Base-by-base conservation (phyloP, 192 early-diverging fungal species). In the Cetraspora pellucida region DNA sequence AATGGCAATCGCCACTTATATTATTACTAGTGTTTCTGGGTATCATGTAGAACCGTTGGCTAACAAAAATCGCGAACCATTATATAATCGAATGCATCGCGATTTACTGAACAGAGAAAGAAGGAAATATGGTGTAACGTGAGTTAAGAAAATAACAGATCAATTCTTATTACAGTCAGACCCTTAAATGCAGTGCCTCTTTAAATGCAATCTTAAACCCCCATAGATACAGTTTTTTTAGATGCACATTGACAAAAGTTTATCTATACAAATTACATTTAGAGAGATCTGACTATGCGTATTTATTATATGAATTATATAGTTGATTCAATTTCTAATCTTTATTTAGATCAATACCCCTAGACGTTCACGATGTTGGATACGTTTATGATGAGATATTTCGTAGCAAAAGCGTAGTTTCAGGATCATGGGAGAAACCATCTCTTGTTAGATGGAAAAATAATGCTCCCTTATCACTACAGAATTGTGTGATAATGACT, bases 361-460 rank as follows among this genome's bases (percentile, higher is more conserved):
- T 96, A 19, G 90, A 89, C 63, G 78, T 81, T 43, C 83, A 87
- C 31, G 96, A 98, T 79, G 85, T 93, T 17, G 94, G 89, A 2
- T 97, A 95, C 79, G 87, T 95, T 44, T 86, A 96, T 52, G 97
- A 98, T 75, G 95, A 97, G 79, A 90, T 96, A 57, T 98, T 94
- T 90, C 85, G 88, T 31, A 93, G 94, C 14, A 87, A 90, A 67
- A 93, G 92, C 75, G 91, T 89, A 1, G 43, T 97, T 9, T 94
- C 95, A 1, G 90, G 92, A 8, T 80, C 89, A 2, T 87, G 82
- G 37, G 92, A 95, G 55, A 93, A 92, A 76, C 82, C 93, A 9
- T 83, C 91, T 0, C 80, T 98, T 10, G 85, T 85, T 2, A 85
- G 95, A 49, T 99, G 97, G 97, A 85, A 94, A 61, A 80, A 81